Base-by-base conservation (phyloP, 1,284 basidiomycete species). In the Trametes polyzona region DNA sequence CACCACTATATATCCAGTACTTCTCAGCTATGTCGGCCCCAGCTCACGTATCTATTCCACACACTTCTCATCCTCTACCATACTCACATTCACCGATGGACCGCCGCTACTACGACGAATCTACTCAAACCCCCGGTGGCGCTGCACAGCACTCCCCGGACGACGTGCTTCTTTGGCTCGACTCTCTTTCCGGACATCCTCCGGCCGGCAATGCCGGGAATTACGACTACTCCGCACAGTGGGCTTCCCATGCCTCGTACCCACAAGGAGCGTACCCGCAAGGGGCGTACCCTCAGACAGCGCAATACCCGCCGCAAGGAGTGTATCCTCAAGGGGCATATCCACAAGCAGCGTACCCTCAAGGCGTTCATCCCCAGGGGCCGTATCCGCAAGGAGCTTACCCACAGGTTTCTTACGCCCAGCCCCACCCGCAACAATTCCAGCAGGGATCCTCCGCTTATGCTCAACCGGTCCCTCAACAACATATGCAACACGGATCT, bases 101-200 rank as follows among this genome's bases (percentile, higher is more conserved):
- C 32, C 47, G 26, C 26, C 46, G 40, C 2, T 26, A 26, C 40
- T 27, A 41, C 46, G 33, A 55, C 30, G n/a, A 42, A 11, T 17
- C 39, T 14, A 26, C 39, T 6, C 53, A 55, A 26, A 42, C 53
- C 1, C 53, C 46, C 0, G 41, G 24, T 3, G 41, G 26, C 16
- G 19, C 41, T 16, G 23, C 48, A n/a, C 39, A 42, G 26, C 46
- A 55, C 11, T 41, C 53, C 1, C 53, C 46, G 2, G 46, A 48
- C 6, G 53, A 55, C 7, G 53, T 55, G n/a, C 53, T 55, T 6
- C 53, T 16, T 2, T 55, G 53, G 53, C 37, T 55, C 19, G 53
- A 55, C 40, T 55, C 53, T 8, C 23, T 55, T 1, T 48, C 53
- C 5, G 53, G 53, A n/a, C 53, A 55, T 4, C 32, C 53, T 4